Base-by-base conservation (phyloP, 352 stramenopile genomes). In the Globisporangium abappressorium region DNA sequence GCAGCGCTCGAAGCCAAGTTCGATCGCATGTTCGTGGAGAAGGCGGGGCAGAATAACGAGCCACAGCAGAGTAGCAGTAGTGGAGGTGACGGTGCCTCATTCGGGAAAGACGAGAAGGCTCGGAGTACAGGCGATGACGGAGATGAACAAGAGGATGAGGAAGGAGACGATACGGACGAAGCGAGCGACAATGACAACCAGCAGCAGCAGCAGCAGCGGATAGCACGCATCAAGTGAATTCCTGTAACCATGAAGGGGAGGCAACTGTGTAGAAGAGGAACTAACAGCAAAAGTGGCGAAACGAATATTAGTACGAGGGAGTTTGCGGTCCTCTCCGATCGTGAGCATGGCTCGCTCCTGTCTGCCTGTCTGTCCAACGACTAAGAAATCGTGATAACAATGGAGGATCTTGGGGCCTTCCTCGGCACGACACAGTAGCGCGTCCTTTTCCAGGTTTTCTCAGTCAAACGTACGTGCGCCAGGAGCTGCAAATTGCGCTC, bases 1-100 rank as follows among this genome's bases (percentile, higher is more conserved):
- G 24, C 33, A 15, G 56, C 46, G 43, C 33, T 70, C 47, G 64
- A 70, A 59, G 64, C 64, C 41, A 70, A 70, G 24, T 54, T 70
- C n/a, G 64, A 70, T 20, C 30, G 57, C 8, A 36, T 64, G 43
- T 60, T 70, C 46, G 20, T 70, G n/a, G 38, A 65, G 15, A 15
- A 38, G 5, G 26, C 53, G 20, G 47, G 7, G 3, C 47, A 5
- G 9, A 69, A 64, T 28, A 64, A 33, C 24, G 43, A 47, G 36
- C 24, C 30, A 2, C 34, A 41, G 26, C 3, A 55, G 5, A 49
- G 24, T 24, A 5, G 34, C 14, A 59, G 5, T 11, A 24, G 43
- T 24, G 34, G 7, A 7, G n/a, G 59, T 28, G 38, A 11, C 5
- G 11, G 1, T 22, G 5, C 26, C 41, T 22, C 24, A 41, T 26